A percentile compares a stretch with the other conserved stretches of the same genome.
Conservation (phyloP, 2,329 filamentous ascomycete species). For the Fusarium sp. region DNA sequence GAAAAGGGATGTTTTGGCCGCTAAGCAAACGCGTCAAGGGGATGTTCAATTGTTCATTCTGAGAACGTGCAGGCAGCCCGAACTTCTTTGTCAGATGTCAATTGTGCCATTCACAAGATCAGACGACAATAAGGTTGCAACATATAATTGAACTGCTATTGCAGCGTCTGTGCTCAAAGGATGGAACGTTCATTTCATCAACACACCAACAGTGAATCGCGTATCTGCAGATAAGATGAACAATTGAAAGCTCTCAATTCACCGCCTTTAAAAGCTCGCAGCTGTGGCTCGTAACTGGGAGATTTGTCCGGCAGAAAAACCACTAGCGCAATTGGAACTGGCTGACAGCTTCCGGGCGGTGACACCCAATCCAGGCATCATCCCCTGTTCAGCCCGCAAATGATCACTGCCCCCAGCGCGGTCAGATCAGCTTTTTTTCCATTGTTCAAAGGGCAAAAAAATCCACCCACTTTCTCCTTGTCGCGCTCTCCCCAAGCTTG, state of each 20-base stretch:
- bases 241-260: slow-evolving; percentile 11
- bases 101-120: background rate
- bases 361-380: slow-evolving; percentile 12
- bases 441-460: slow-evolving; percentile 21
- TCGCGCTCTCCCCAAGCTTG: slow-evolving; percentile 20
- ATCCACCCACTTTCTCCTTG: slow-evolving; percentile 13
- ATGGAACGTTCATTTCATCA: slow-evolving; percentile 5
- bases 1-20: background rate
- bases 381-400: slow-evolving; percentile 33
- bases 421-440: slow-evolving; percentile 34
- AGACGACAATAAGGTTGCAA: background rate
- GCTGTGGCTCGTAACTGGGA: background rate
- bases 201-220: slow-evolving; percentile 5
- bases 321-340: slow-evolving; percentile 1
- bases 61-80: background rate
- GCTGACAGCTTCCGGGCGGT: slow-evolving; percentile 31
- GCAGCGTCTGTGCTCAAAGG: slow-evolving; percentile 11
- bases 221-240: slow-evolving; percentile 17
- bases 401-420: slow-evolving; percentile 33
- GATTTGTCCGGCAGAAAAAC: slow-evolving; percentile 7
- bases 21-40: background rate
- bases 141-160: background rate
- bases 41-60: background rate
- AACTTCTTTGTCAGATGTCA: background rate
- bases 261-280: slow-evolving; percentile 19